phyloP scores from a whole-genome alignment of 2,329 filamentous ascomycete genomes.

The Ascochyta lentis region DNA sequence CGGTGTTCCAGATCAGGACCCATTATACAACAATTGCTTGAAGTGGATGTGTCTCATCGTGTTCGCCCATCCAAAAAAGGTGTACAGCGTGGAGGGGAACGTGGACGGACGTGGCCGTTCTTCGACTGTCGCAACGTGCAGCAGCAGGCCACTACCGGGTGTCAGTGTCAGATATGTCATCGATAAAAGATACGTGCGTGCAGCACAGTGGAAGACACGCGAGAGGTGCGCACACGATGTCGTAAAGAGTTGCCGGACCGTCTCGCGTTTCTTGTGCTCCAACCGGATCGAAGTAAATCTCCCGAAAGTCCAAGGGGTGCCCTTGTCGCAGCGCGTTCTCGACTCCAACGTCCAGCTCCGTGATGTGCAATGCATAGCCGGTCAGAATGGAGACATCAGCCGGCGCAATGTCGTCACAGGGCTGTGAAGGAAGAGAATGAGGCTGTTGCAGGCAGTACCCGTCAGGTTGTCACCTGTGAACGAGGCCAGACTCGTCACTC shows the following conservation, averaged over 20 bases:
- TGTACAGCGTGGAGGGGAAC: slow-evolving; percentile 6
- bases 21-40: slow-evolving; percentile 10
- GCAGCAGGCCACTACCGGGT: slow-evolving; percentile 7
- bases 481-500: slow-evolving; percentile 14
- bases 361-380: slow-evolving; percentile 20
- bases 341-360: slow-evolving; percentile 12
- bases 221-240: slow-evolving; percentile 13
- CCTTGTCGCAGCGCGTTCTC: slow-evolving; percentile 18
- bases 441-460: slow-evolving; percentile 12
- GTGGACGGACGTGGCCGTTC: slow-evolving; percentile 34
- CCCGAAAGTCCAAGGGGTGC: slow-evolving; percentile 14
- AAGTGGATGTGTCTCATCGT: slow-evolving; percentile 25
- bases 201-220: slow-evolving; percentile 1
- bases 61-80: slow-evolving; percentile 20
- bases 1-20: slow-evolving; percentile 26
- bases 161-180: slow-evolving; percentile 22
- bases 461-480: slow-evolving; percentile 9
- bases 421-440: slow-evolving; percentile 11
- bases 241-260: slow-evolving; percentile 8
- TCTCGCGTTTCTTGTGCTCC: slow-evolving; percentile 16
- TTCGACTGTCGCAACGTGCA: slow-evolving; percentile 28
- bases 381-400: slow-evolving; percentile 10
- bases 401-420: slow-evolving; percentile 20
- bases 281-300: slow-evolving; percentile 17
- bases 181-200: slow-evolving; percentile 4